Conservation (phyloP, 805 yeast genomes). For the Kluyveromyces wickerhamii region DNA sequence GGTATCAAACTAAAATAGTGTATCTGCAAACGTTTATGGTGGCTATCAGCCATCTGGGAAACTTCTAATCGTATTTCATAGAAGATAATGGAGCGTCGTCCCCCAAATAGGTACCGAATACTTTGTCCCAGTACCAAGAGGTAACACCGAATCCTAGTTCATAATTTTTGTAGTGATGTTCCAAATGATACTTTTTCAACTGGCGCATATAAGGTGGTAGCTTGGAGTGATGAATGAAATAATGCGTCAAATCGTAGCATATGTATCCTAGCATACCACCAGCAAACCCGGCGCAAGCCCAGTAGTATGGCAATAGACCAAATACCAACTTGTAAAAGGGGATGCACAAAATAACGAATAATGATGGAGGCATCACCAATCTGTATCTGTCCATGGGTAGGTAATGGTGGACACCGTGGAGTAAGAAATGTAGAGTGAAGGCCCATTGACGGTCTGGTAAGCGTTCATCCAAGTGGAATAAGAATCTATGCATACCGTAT, state of each 20-base stretch:
- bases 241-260: constrained; percentile 88
- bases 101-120: constrained; percentile 74
- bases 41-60: too few species aligned
- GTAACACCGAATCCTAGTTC: constrained; percentile 97
- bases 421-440: constrained; percentile 75
- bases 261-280: constrained; percentile 96
- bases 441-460: constrained; percentile 75
- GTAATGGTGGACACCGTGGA: constrained; percentile 96
- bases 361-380: constrained; percentile 93
- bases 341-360: constrained; percentile 59
- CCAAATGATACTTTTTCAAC: constrained; percentile 84
- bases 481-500: constrained; percentile 78
- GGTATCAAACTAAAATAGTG: too few species aligned
- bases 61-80: constrained; percentile 27
- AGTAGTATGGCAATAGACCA: constrained; percentile 63
- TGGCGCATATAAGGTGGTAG: constrained; percentile 72
- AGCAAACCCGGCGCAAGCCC: constrained; percentile 88
- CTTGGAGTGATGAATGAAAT: constrained; percentile 80
- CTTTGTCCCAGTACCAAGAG: constrained; percentile 85
- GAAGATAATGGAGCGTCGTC: constrained; percentile 30
- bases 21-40: too few species aligned
- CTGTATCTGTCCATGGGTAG: constrained; percentile 94
- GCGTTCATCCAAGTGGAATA: constrained; percentile 85
- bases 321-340: constrained; percentile 83
- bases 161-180: constrained; percentile 95